A percentile compares a stretch with the other conserved stretches of the same genome.
Evolutionary conservation across 1,284 basidiomycete genomes (phyloP).

Genomic region (Tylopilus orsonianus): DNA sequence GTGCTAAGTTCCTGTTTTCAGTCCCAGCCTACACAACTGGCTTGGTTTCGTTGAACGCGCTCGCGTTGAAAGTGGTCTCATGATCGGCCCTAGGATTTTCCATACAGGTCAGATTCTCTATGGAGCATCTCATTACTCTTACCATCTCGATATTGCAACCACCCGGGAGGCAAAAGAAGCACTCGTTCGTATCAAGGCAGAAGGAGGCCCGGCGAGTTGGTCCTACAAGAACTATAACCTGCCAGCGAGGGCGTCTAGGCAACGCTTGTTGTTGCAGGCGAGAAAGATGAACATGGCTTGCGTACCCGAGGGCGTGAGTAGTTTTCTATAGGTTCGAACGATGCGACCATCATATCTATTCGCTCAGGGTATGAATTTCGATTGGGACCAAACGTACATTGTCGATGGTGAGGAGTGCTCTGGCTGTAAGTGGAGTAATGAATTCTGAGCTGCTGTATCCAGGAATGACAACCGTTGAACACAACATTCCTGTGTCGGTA

Average conservation of each 20-base stretch:
- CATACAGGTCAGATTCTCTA: constrained; percentile 67
- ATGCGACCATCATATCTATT: constrained; percentile 2
- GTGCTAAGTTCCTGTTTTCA: constrained; percentile 26
- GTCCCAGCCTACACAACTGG: constrained; percentile 64
- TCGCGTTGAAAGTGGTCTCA: constrained; percentile 64
- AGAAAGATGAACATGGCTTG: constrained; percentile 66
- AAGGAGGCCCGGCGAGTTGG: constrained; percentile 65
- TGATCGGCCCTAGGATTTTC: constrained; percentile 69
- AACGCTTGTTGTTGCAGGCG: constrained; percentile 61
- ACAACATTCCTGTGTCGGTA: constrained; percentile 60
- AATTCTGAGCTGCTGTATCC: constrained; percentile 8
- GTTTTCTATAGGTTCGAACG: not conserved
- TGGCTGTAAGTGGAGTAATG: not conserved
- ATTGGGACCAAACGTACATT: constrained; percentile 76
- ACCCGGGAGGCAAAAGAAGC: constrained; percentile 62
- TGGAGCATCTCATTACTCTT: constrained; percentile 48
- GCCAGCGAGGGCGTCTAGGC: constrained; percentile 67
- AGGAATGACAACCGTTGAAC: constrained; percentile 81
- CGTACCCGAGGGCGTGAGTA: constrained; percentile 61
- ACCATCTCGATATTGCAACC: constrained; percentile 66
- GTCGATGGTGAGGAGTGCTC: constrained; percentile 52
- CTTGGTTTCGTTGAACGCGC: constrained; percentile 61
- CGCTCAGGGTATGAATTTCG: constrained; percentile 65
- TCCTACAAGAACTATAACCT: constrained; percentile 78
- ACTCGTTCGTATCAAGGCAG: constrained; percentile 63